Evolutionary conservation across 441 rosid species (phyloP).

Genomic region (Erodium moschatum): DNA sequence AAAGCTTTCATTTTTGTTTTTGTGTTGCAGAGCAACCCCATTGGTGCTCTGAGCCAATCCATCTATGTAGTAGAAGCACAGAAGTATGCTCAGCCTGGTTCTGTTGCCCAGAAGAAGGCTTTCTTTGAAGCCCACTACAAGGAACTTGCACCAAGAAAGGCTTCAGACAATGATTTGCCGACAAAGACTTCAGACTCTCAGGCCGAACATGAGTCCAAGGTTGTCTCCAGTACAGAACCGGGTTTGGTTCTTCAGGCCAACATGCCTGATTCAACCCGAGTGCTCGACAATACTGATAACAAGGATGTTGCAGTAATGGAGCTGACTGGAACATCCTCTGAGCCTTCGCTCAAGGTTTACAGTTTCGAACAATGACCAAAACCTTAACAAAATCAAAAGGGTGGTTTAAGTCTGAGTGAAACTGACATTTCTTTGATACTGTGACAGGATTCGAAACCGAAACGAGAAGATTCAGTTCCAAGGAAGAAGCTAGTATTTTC

Average conservation of each 20-base stretch:
- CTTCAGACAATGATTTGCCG: conserved; percentile 19
- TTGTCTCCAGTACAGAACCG: background rate
- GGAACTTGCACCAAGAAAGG: conserved; percentile 54
- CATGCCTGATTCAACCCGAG: background rate
- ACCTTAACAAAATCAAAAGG: conserved; percentile 12
- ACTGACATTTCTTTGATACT: conserved; percentile 7
- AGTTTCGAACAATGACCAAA: background rate
- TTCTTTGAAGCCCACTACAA: conserved; percentile 76
- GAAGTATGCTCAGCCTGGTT: conserved; percentile 56
- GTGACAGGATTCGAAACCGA: conserved; percentile 27
- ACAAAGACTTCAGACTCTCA: background rate
- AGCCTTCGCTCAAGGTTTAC: conserved; percentile 14
- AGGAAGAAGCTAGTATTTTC: conserved; percentile 26
- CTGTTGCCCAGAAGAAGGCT: conserved; percentile 74
- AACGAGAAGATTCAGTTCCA: conserved; percentile 16
- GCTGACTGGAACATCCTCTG: conserved; percentile 19
- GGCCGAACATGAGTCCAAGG: background rate
- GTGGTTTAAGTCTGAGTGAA: background rate
- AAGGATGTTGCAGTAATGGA: conserved; percentile 12
- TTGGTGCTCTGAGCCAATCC: conserved; percentile 45
- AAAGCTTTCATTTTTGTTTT: background rate
- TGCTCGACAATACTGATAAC: background rate
- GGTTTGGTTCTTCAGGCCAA: background rate
- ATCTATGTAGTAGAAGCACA: conserved; percentile 69
- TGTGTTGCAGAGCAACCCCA: conserved; percentile 47